phyloP scores from a whole-genome alignment of 768 basidiomycete genomes.

The Tylopilus rubrobrunneus region DNA sequence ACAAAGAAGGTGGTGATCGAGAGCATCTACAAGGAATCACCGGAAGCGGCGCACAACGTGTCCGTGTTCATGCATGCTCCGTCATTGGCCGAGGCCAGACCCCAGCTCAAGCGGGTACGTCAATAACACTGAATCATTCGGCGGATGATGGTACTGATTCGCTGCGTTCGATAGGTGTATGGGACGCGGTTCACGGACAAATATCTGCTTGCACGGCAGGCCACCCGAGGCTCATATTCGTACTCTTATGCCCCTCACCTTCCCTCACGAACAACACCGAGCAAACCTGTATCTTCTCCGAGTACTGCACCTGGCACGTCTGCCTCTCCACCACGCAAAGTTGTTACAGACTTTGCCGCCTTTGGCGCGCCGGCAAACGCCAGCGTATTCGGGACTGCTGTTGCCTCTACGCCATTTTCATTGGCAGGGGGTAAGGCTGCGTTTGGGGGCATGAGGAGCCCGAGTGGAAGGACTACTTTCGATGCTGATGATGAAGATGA shows the following conservation, averaged over 20 bases:
- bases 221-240: slow-evolving; percentile 49
- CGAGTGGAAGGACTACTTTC: slow-evolving; percentile 32
- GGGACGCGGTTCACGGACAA: slow-evolving; percentile 98
- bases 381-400: slow-evolving; percentile 82
- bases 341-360: slow-evolving; percentile 83
- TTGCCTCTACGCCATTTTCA: slow-evolving; percentile 76
- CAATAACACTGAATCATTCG: neutral
- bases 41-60: slow-evolving; percentile 88
- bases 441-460: slow-evolving; percentile 70
- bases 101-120: slow-evolving; percentile 73
- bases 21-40: slow-evolving; percentile 91
- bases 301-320: slow-evolving; percentile 23
- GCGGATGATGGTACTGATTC: slow-evolving; percentile 5
- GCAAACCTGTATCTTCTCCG: slow-evolving; percentile 33
- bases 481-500: slow-evolving; percentile 78
- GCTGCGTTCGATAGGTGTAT: slow-evolving; percentile 55
- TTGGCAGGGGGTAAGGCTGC: slow-evolving; percentile 78
- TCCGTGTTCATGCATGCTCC: slow-evolving; percentile 74
- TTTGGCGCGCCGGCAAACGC: slow-evolving; percentile 73
- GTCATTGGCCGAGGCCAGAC: slow-evolving; percentile 68
- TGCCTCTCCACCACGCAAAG: slow-evolving; percentile 78
- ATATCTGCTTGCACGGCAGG: slow-evolving; percentile 74
- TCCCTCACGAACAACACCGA: slow-evolving; percentile 37
- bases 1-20: slow-evolving; percentile 97
- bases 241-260: slow-evolving; percentile 52